A percentile compares a stretch with the other conserved stretches of the same genome.
Evolutionary conservation across 2,329 filamentous ascomycete species (phyloP).

Genomic region (Fusarium euwallaceae): DNA sequence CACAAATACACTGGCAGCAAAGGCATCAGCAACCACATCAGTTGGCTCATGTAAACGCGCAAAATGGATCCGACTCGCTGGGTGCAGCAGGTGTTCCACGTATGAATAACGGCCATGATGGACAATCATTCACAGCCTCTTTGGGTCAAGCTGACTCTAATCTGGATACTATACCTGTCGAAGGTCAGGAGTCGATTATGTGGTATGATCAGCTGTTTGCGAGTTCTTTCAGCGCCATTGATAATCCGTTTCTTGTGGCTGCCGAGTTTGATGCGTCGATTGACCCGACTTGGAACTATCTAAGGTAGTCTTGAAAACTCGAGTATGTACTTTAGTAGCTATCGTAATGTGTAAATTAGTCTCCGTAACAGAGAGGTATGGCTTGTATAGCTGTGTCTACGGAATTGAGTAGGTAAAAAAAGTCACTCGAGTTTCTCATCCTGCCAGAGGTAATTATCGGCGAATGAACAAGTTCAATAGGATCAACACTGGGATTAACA

Average conservation of each 20-base stretch:
- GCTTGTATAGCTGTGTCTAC: neutral
- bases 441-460: neutral
- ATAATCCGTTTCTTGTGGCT: constrained; percentile 50
- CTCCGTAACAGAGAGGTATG: neutral
- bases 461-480: neutral
- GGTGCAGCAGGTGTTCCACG: neutral
- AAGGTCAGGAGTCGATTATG: constrained; percentile 52
- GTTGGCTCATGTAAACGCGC: neutral
- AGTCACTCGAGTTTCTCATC: no score
- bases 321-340: neutral
- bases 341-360: neutral
- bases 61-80: neutral
- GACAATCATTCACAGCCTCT: neutral
- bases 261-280: constrained; percentile 51
- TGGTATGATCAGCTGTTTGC: constrained; percentile 53
- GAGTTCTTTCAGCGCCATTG: constrained; percentile 51
- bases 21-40: constrained; percentile 7
- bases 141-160: neutral
- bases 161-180: constrained; percentile 33
- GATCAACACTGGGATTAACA: no score
- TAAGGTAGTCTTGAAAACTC: constrained; percentile 26
- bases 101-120: neutral
- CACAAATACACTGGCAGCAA: neutral
- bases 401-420: neutral
- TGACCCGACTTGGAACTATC: constrained; percentile 50